These are phyloP conservation scores for Metschnikowia continentalis DNA, from an alignment of 805 yeast genomes.

Conservation along the genomic window DNA sequence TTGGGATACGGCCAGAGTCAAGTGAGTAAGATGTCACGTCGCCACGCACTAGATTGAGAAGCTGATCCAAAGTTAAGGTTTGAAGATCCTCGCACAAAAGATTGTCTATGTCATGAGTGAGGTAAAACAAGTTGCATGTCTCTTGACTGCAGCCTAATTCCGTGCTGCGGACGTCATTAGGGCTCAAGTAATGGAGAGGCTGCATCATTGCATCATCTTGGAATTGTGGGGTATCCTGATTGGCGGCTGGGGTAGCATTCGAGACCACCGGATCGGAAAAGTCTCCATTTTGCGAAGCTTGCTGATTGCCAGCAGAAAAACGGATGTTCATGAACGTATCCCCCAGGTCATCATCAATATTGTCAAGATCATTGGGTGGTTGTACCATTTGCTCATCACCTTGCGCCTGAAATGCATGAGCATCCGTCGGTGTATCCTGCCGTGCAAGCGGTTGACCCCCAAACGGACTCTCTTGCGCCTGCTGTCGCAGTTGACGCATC, in stretches of 20 bases:
- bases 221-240: background rate
- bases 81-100: conserved; percentile 34
- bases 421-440: background rate
- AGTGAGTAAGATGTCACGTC: conserved; percentile 11
- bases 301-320: background rate
- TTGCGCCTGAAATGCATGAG: background rate
- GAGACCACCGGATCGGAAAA: background rate
- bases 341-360: conserved; percentile 4
- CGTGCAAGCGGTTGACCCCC: background rate
- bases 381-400: background rate
- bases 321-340: conserved; percentile 10
- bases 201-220: background rate
- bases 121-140: background rate
- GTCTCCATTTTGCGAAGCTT: background rate
- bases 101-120: background rate
- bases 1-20: conserved; percentile 5
- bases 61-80: conserved; percentile 32
- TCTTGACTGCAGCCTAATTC: background rate
- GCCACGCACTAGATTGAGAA: conserved; percentile 33
- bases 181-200: background rate
- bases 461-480: conserved; percentile 1
- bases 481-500: conserved; percentile 1
- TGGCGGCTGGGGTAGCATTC: background rate
- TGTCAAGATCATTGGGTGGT: background rate
- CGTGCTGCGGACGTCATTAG: background rate